phyloP scores from a whole-genome alignment of 305 asterid genomes.

The Andrographis paniculata region DNA sequence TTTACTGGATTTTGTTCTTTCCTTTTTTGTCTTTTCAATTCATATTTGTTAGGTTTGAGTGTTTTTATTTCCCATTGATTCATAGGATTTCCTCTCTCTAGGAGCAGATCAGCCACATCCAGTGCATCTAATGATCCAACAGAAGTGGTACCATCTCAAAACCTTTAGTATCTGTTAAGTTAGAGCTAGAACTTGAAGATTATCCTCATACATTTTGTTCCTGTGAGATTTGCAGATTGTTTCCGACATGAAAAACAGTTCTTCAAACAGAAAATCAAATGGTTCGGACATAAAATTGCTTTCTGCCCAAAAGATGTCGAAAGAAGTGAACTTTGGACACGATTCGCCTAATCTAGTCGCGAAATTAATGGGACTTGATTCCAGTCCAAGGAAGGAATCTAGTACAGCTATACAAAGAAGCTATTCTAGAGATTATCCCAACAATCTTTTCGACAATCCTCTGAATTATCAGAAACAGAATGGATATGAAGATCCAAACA shows the following conservation, averaged over 20 bases:
- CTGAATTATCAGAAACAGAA: conserved; percentile 32
- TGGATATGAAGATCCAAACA: conserved; percentile 30
- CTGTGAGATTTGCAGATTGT: conserved; percentile 36
- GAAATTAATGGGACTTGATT: conserved; percentile 83
- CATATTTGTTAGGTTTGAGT: background rate
- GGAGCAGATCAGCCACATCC: conserved; percentile 54
- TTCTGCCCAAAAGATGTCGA: conserved; percentile 72
- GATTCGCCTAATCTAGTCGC: conserved; percentile 66
- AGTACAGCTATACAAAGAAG: conserved; percentile 30
- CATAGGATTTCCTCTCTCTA: conserved; percentile 42
- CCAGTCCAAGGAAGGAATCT: conserved; percentile 46
- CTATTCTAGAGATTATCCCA: conserved; percentile 39
- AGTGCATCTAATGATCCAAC: conserved; percentile 31
- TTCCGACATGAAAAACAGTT: conserved; percentile 20
- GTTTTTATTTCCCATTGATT: conserved; percentile 3
- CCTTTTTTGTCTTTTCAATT: no score
- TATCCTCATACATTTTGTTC: conserved; percentile 7
- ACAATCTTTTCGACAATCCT: conserved; percentile 38
- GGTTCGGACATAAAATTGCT: conserved; percentile 64
- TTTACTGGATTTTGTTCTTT: no score
- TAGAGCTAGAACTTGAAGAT: conserved; percentile 11
- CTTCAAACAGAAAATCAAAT: conserved; percentile 36
- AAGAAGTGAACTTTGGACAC: conserved; percentile 31
- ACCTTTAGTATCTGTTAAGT: conserved; percentile 4
- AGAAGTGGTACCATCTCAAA: conserved; percentile 35